A percentile compares a stretch with the other conserved stretches of the same genome.
These are phyloP conservation scores for Oenanthe sinensis DNA, from an alignment of 129 eudicot species.

Conservation along the genomic window DNA sequence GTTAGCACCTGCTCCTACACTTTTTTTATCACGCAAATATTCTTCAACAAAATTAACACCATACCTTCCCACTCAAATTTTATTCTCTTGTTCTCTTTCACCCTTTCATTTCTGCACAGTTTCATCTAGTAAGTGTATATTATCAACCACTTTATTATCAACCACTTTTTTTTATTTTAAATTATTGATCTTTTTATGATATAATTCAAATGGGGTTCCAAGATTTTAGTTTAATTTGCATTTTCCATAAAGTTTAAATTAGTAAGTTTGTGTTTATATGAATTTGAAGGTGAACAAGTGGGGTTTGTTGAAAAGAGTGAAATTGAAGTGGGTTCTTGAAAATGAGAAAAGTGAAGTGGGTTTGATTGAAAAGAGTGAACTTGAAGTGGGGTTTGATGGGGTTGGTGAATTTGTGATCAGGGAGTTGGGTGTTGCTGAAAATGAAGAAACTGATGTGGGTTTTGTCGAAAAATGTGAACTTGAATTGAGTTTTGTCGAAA, in stretches of 20 bases:
- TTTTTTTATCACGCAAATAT: background rate
- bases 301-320: no score
- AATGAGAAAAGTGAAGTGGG: no score
- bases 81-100: background rate
- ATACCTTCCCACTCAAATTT: background rate
- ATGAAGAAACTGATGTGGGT: no score
- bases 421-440: no score
- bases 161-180: background rate
- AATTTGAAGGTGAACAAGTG: no score
- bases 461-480: no score
- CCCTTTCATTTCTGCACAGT: background rate
- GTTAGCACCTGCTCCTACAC: background rate
- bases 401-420: no score
- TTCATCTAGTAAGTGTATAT: constrained; percentile 1
- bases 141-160: background rate
- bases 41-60: background rate
- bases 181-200: background rate
- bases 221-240: no score
- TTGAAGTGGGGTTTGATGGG: no score
- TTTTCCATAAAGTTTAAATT: background rate
- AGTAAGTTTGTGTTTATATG: no score
- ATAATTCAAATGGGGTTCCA: background rate
- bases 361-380: no score
- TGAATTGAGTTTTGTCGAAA: no score
- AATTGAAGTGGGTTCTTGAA: background rate